These are phyloP conservation scores for Rhexocercosporidium sp. DNA, from an alignment of 2,329 filamentous ascomycete genomes.

Conservation along the genomic window DNA sequence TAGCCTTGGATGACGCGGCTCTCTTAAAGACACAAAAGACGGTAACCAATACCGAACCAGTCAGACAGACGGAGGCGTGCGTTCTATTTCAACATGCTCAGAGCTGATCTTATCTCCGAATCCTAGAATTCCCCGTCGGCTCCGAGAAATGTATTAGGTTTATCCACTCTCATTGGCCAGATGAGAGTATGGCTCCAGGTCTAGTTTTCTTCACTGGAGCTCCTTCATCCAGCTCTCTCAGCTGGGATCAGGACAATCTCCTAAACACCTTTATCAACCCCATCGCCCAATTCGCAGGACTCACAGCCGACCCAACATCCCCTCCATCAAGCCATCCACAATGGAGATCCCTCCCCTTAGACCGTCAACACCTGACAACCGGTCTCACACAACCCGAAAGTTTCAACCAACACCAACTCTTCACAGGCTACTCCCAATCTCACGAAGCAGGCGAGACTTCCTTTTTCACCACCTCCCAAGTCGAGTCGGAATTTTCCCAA, in stretches of 20 bases:
- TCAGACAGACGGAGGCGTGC: background rate
- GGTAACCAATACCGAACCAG: background rate
- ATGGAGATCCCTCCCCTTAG: constrained; percentile 61
- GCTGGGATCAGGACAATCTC: constrained; percentile 59
- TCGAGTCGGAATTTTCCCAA: constrained; percentile 40
- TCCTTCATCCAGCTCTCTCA: constrained; percentile 57
- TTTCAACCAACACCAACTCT: constrained; percentile 47
- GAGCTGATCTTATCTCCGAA: constrained; percentile 2
- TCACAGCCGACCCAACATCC: constrained; percentile 20
- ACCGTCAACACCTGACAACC: constrained; percentile 52
- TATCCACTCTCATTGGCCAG: constrained; percentile 4
- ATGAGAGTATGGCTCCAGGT: constrained; percentile 31
- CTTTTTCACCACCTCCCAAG: constrained; percentile 55
- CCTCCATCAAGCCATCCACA: constrained; percentile 26
- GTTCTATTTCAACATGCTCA: background rate
- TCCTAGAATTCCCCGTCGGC: constrained; percentile 8
- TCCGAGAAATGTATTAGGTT: constrained; percentile 8
- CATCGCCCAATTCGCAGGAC: constrained; percentile 47
- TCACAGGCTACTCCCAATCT: constrained; percentile 56
- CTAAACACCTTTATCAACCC: constrained; percentile 51
- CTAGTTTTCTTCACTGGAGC: constrained; percentile 63
- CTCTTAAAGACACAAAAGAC: background rate
- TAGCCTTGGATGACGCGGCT: background rate
- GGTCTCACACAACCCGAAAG: constrained; percentile 54
- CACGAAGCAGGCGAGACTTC: constrained; percentile 46